phyloP scores from a whole-genome alignment of 345 rosid genomes.

The Arabis hirsuta region DNA sequence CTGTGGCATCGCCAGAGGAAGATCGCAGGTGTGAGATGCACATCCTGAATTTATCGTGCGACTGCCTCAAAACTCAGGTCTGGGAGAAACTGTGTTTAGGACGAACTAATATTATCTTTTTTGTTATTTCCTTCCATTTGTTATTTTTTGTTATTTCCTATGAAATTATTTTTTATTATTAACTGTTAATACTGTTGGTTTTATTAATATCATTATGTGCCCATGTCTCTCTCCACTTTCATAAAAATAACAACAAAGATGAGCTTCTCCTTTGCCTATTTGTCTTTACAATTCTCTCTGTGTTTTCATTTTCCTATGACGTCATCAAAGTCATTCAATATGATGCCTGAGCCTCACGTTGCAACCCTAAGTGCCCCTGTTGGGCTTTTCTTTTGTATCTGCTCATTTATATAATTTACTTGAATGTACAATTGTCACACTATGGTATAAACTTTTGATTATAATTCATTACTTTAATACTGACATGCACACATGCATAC shows the following conservation, averaged over 20 bases:
- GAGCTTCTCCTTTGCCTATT: constrained; percentile 34
- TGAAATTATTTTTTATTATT: constrained; percentile 13
- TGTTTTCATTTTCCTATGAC: constrained; percentile 48
- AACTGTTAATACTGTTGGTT: not conserved
- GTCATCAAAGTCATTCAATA: constrained; percentile 40
- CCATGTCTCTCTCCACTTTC: constrained; percentile 50
- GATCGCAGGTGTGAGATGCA: too few relatives aligned
- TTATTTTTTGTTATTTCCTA: constrained; percentile 4
- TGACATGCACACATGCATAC: constrained; percentile 47
- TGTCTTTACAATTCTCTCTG: constrained; percentile 46
- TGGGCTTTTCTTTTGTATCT: constrained; percentile 34
- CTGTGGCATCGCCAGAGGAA: too few relatives aligned
- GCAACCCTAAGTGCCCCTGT: constrained; percentile 39
- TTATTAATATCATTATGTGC: constrained; percentile 23
- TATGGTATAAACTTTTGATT: constrained; percentile 30
- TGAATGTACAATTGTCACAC: constrained; percentile 38
- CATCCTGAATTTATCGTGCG: too few relatives aligned
- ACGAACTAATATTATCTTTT: not conserved
- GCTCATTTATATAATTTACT: constrained; percentile 15
- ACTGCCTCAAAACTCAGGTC: too few relatives aligned
- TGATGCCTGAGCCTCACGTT: constrained; percentile 38
- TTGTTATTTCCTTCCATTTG: constrained; percentile 22
- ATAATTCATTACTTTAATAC: constrained; percentile 33
- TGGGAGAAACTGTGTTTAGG: too few relatives aligned
- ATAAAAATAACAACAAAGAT: constrained; percentile 45